Evolutionary conservation across 2,329 filamentous ascomycete genomes (phyloP), one percentile per base, ranked within the genome.

Genomic region (Botrytis aclada): DNA sequence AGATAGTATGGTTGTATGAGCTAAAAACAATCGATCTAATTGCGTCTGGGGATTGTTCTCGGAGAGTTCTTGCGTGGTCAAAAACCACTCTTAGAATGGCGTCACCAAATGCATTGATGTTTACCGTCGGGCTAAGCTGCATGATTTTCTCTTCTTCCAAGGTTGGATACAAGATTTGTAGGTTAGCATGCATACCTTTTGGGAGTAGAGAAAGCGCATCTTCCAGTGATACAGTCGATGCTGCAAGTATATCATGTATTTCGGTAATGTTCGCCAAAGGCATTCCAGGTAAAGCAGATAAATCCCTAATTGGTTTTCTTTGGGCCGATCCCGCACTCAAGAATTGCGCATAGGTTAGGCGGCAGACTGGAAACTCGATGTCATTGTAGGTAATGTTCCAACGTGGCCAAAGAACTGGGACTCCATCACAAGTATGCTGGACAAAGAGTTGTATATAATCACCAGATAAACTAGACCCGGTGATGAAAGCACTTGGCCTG

Each of bases 391-490:
- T 85, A 74, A 97, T 88, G 14, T 91, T 93, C 91, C 95, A 98
- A 73, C 87, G 87, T 8, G 95, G 95, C 87, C 93, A 97, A 39
- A 98, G 85, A 1, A 99, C 92, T 0, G 95, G 94, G 0, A 97
- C 84, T 1, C 92, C 91, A 80, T 99, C 96, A 74, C 90, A 91
- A 0, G 95, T 98, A 77, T 97, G 88, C 80, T 99, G 96, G 37
- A 98, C 93, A 80, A 94, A 97, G 12, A 99, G 84, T 72, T 95
- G 90, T 37, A 97, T 90, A 81, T 98, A 98, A 79, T 98, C 93
- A n/a, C 96, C 96, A 4, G 94, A 97, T 72, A 99, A 83, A 83
- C 95, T 98, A 16, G 95, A 98, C 0, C 95, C 96, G 0, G 95
- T 98, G 29, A 99, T 93, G 37, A 98, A 89, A 37, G 94, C 93